Evolutionary conservation across 2,329 filamentous ascomycete genomes (phyloP).

Genomic region (Colletotrichum godetiae): DNA sequence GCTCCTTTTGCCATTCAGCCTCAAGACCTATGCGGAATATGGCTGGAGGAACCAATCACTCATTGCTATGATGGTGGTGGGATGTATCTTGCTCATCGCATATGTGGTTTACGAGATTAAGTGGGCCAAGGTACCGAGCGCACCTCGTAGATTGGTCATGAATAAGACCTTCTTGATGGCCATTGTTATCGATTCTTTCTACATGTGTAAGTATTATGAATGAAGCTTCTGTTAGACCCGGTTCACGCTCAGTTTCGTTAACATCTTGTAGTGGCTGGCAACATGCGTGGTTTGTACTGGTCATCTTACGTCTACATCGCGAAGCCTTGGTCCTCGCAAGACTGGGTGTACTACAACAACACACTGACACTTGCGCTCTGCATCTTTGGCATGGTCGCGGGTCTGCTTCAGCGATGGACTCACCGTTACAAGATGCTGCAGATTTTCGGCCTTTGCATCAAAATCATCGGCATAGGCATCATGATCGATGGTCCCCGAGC

Average conservation of each 20-base stretch:
- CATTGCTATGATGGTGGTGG: slow-evolving; percentile 55
- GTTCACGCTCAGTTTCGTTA: not conserved
- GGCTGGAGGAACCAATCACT: slow-evolving; percentile 59
- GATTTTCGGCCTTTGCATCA: slow-evolving; percentile 39
- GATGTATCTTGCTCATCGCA: slow-evolving; percentile 53
- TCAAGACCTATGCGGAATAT: slow-evolving; percentile 47
- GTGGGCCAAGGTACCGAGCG: slow-evolving; percentile 38
- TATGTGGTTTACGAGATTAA: slow-evolving; percentile 61
- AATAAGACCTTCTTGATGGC: slow-evolving; percentile 35
- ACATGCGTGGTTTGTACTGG: slow-evolving; percentile 30
- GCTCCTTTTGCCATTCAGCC: slow-evolving; percentile 63
- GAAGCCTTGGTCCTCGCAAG: slow-evolving; percentile 29
- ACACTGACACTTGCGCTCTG: slow-evolving; percentile 29
- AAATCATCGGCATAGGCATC: slow-evolving; percentile 43
- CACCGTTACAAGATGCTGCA: slow-evolving; percentile 32
- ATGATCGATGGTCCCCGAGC: slow-evolving; percentile 29
- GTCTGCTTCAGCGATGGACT: slow-evolving; percentile 27
- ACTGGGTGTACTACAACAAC: slow-evolving; percentile 35
- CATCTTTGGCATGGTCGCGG: slow-evolving; percentile 27
- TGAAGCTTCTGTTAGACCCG: too few relatives aligned
- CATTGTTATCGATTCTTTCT: slow-evolving; percentile 29
- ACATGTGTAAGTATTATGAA: slow-evolving; percentile 15
- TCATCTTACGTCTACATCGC: slow-evolving; percentile 31
- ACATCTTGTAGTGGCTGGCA: slow-evolving; percentile 21
- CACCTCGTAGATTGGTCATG: slow-evolving; percentile 27